Base-by-base conservation (phyloP, 768 basidiomycete species). In the Tulasnella calospora region DNA sequence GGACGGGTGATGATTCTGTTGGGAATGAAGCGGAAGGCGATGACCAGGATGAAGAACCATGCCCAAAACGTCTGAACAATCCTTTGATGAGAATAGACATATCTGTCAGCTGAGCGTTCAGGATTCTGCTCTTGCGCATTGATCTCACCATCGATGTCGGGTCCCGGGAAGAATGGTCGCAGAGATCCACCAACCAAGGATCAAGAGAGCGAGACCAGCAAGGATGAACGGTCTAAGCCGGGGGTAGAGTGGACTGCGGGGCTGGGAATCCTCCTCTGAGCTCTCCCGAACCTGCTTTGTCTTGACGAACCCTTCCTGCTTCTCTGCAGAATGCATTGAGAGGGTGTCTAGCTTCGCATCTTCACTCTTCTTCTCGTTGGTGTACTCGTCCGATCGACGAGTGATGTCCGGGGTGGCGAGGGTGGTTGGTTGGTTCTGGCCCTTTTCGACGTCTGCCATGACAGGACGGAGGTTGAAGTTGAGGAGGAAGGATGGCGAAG, bases 181-280 rank as follows among this genome's bases (percentile, higher is more conserved):
- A 79, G 91, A 91, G 46, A 95, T 90, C 94, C 94, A 95, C 94
- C 94, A 95, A 57, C 89, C 94, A 61, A 94, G 85, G 80, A 95
- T 93, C 73, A 91, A 82, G 17, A 86, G 81, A 13, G 90, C 91
- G 0, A 91, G 80, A 21, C 81, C 89, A 71, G 83, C 84, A 46
- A 94, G 85, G 71, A 90, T 80, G 81, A 84, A 73, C 12, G 83
- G 82, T n/a, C 85, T 40, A 23, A 47, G 73, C 44, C 47, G 78
- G 27, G 35, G 47, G 41, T 78, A 81, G n/a, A 80, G 61, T 30
- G 61, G 33, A 7, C 13, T 33, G 61, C 30, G 61, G 61, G 61
- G 61, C 30, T 67, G 30, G 30, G 61, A 33, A 57, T 57, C 55
- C 61, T 61, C 57, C 57, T 27, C 61, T 30, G 61, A 33, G 6